Base-by-base conservation (phyloP, 164 flowering plant species). In the Brasenia schreberi region DNA sequence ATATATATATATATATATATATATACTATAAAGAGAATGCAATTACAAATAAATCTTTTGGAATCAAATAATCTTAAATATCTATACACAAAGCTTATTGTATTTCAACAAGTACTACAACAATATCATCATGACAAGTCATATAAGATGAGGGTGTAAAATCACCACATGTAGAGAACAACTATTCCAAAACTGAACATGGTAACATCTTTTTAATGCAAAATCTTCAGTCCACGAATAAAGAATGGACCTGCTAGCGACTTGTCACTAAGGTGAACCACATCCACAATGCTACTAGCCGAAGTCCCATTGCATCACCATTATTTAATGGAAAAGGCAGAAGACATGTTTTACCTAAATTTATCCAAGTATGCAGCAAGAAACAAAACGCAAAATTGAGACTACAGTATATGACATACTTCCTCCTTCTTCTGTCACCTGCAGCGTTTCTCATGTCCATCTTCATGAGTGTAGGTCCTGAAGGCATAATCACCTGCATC, bases 401-500 rank as follows among this genome's bases (percentile, higher is more conserved):
- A 7, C 59, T 43, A 45, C 39, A 33, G 4, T 33, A 63, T 39
- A 63, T 39, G 52, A 66, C 19, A 5, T 78, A 84, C 95, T 94
- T 93, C 72, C 97, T 84, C 84, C 89, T 94, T 70, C 93, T 85
- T 73, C 95, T 80, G 67, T 94, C 96, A 68, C 78, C 71, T 14
- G 76, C 83, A 70, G 72, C 69, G 74, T 69, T 85, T 75, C 91
- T 83, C 75, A 80, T 76, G 60, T 94, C 97, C 67, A 71, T 79
- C 69, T 85, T 91, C 63, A 77, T 70, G 62, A 79, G 71, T 58
- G 77, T 59, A 66, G 94, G 72, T 64, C 90, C 96, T 62, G 87
- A 69, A 33, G 86, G 82, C 6, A 81, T 71, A 19, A 71, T 82
- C 75, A 81, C 86, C 67, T 76, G 93, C 93, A 89, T 90, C 4